Percentiles rank a stretch among this genome's conserved stretches.
Evolutionary conservation across 306 rosid genomes (phyloP).

Genomic region (Prunus campanulata): DNA sequence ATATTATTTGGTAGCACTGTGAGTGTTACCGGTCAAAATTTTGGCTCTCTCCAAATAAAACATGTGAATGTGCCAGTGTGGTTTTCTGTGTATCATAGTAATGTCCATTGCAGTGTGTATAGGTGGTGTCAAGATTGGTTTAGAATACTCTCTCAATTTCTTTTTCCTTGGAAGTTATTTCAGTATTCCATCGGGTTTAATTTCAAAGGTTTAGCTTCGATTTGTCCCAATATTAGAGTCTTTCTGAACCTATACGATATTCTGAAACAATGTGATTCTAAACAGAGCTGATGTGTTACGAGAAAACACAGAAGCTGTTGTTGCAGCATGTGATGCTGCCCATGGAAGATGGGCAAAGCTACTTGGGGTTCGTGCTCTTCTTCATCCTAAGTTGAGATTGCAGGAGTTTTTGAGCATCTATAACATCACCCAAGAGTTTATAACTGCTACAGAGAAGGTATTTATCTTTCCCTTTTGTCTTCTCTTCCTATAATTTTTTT

Average conservation of each 20-base stretch:
- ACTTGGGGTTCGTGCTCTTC: conserved; percentile 92
- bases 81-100: neutral
- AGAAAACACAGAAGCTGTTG: conserved; percentile 99
- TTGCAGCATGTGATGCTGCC: conserved; percentile 99
- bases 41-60: neutral
- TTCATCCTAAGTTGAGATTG: conserved; percentile 93
- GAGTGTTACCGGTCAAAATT: neutral
- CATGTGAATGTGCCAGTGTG: neutral
- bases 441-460: conserved; percentile 91
- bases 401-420: conserved; percentile 86
- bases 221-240: conserved; percentile 14
- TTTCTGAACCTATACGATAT: conserved; percentile 35
- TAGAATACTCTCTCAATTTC: neutral
- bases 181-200: neutral
- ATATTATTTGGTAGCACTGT: neutral
- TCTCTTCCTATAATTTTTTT: neutral
- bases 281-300: conserved; percentile 98
- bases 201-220: conserved; percentile 3
- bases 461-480: neutral
- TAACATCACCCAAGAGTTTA: conserved; percentile 89
- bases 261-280: conserved; percentile 61
- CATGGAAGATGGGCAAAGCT: conserved; percentile 99
- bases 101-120: neutral
- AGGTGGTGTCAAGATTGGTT: neutral
- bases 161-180: neutral